Base-by-base conservation (phyloP, 768 basidiomycete genomes). In the Lyophyllum atratum region DNA sequence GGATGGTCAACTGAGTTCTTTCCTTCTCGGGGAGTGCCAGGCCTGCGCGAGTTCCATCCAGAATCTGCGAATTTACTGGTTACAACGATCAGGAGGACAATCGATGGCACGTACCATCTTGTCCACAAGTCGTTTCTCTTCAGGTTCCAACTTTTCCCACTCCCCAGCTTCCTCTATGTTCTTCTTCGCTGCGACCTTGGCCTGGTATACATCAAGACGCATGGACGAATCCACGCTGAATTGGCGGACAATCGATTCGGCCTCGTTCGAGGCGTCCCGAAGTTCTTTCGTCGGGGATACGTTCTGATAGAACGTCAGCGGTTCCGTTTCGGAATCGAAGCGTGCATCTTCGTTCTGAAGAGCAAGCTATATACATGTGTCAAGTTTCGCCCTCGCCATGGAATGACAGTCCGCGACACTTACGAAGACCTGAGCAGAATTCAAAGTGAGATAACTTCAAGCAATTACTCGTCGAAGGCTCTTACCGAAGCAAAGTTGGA, bases 31-130 rank as follows among this genome's bases (percentile, higher is more conserved):
- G 82, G 17, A 95, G 77, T 15, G 80, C 87, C 45, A 95, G 77
- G 47, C 93, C 93, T 43, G 88, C 85, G 14, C 93, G 83, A 66
- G 81, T 90, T 10, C 92, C 90, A 53, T 93, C 92, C 59, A 90
- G 76, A 40, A 92, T 69, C 81, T 83, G 57, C 37, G 17, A 22
- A 26, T 29, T 17, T 8, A 54, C 33, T 49, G 22, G 58, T 19
- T n/a, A 40, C 43, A 15, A 26, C 4, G 24, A 28, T 4, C 15
- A 2, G 14, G 6, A 12, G 46, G 1, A 29, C 26, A 22, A 51
- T 45, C 22, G 11, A 44, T 28, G 31, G 24, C 15, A 64, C 71
- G 31, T 34, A 84, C 75, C 84, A 90, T 83, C 69, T 92, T 90
- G 24, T 94, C 90, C 8, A 93, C 80, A n/a, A 95, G 77, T 11